Conservation (phyloP, 768 basidiomycete species). For the Phlebiopsis flavidoalba region DNA sequence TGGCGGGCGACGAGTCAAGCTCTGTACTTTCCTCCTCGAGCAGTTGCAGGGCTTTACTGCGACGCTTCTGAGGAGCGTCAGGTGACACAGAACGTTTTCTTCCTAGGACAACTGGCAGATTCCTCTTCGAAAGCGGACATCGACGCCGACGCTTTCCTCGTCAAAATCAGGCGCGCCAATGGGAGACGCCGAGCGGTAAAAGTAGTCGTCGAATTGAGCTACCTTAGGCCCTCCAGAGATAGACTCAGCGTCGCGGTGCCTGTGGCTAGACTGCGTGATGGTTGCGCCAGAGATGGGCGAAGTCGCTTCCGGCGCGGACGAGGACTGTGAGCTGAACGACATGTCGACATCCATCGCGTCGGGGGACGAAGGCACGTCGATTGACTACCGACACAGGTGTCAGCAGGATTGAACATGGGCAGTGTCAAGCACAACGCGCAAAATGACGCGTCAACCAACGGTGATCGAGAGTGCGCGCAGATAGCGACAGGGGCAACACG, state of each 20-base stretch:
- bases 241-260: constrained; percentile 3
- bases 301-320: constrained; percentile 27
- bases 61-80: neutral
- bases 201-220: constrained; percentile 12
- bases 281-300: constrained; percentile 45
- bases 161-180: constrained; percentile 1
- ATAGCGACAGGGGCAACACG: neutral
- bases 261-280: constrained; percentile 43
- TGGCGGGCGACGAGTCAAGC: constrained; percentile 43
- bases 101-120: neutral
- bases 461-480: too few species aligned
- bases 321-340: constrained; percentile 34
- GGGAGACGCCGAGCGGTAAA: constrained; percentile 6
- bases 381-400: constrained; percentile 25
- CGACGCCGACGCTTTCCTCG: constrained; percentile 11
- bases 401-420: constrained; percentile 8
- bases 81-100: constrained; percentile 5
- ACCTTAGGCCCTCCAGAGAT: constrained; percentile 9
- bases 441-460: neutral
- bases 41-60: neutral
- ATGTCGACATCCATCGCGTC: constrained; percentile 82
- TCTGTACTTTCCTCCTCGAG: constrained; percentile 28
- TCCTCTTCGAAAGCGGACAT: constrained; percentile 6
- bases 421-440: neutral
- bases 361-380: constrained; percentile 40